A percentile compares a stretch with the other conserved stretches of the same genome.
Conservation (phyloP, 1,139 yeast species). For the Yarrowia galli region DNA sequence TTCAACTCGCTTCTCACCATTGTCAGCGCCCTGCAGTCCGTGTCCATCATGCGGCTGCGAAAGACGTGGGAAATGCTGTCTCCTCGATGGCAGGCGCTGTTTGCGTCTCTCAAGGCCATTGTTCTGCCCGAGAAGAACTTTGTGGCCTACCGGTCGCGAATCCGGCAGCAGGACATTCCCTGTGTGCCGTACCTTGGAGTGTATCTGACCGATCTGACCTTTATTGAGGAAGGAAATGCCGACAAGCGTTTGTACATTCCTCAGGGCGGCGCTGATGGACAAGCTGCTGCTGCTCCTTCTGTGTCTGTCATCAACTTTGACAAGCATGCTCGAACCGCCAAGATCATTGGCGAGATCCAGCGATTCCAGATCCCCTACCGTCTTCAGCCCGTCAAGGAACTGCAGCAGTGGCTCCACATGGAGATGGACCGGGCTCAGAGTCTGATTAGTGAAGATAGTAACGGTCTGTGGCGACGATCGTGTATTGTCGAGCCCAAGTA, state of each 20-base stretch:
- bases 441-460: slow-evolving; percentile 48
- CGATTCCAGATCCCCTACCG: slow-evolving; percentile 70
- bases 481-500: slow-evolving; percentile 50
- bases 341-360: slow-evolving; percentile 79
- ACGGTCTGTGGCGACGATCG: slow-evolving; percentile 52
- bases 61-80: slow-evolving; percentile 71
- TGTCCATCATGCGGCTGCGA: slow-evolving; percentile 72
- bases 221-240: slow-evolving; percentile 86
- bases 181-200: slow-evolving; percentile 87
- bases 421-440: slow-evolving; percentile 50
- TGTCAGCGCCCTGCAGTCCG: slow-evolving; percentile 83
- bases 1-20: slow-evolving; percentile 91
- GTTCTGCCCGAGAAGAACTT: slow-evolving; percentile 88
- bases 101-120: slow-evolving; percentile 70
- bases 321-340: slow-evolving; percentile 76
- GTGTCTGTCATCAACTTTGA: slow-evolving; percentile 76
- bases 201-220: slow-evolving; percentile 84
- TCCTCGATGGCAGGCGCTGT: slow-evolving; percentile 69
- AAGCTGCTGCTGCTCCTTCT: slow-evolving; percentile 55
- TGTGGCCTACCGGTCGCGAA: slow-evolving; percentile 71
- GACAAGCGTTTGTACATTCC: slow-evolving; percentile 56
- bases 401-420: slow-evolving; percentile 51
- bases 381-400: slow-evolving; percentile 44
- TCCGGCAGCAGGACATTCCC: slow-evolving; percentile 69
- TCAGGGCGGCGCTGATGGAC: slow-evolving; percentile 39